Conservation (phyloP, 805 yeast genomes). For the Cyberlindnera saturnus region DNA sequence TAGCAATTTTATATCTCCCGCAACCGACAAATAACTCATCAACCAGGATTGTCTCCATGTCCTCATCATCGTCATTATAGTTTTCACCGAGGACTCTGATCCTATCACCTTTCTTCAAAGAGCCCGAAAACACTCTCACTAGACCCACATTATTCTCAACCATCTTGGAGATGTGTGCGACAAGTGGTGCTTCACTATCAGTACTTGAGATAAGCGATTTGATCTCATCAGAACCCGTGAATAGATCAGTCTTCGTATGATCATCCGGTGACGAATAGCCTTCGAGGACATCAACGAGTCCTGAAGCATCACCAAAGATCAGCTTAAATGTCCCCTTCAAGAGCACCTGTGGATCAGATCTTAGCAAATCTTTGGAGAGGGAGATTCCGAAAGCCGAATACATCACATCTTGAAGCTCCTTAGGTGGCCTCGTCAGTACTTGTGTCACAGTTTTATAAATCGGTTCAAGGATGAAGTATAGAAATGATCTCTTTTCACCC, state of each 20-base stretch:
- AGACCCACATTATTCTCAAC: conserved; percentile 52
- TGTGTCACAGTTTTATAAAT: conserved; percentile 67
- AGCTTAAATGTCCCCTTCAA: conserved; percentile 46
- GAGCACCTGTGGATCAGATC: conserved; percentile 54
- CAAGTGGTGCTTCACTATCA: conserved; percentile 34
- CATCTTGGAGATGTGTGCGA: conserved; percentile 54
- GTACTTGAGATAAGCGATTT: conserved; percentile 23
- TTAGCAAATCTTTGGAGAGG: conserved; percentile 33
- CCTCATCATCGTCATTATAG: conserved; percentile 45
- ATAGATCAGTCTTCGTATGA: conserved; percentile 21
- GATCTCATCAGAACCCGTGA: conserved; percentile 24
- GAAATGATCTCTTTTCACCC: conserved; percentile 24
- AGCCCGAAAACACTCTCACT: conserved; percentile 60
- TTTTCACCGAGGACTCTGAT: conserved; percentile 55
- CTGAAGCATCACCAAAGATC: conserved; percentile 46
- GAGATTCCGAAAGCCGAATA: conserved; percentile 41
- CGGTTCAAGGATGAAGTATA: conserved; percentile 73
- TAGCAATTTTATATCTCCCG: conserved; percentile 61
- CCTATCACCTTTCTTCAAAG: conserved; percentile 38
- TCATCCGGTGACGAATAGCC: conserved; percentile 33
- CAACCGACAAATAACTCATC: conserved; percentile 43
- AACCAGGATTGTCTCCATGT: conserved; percentile 32
- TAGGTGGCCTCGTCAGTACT: conserved; percentile 47
- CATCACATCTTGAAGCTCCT: conserved; percentile 38
- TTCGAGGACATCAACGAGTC: conserved; percentile 48